Percentiles rank a stretch among this genome's conserved stretches.
phyloP scores from a whole-genome alignment of 352 stramenopile genomes.

The Phytophthora kernoviae region DNA sequence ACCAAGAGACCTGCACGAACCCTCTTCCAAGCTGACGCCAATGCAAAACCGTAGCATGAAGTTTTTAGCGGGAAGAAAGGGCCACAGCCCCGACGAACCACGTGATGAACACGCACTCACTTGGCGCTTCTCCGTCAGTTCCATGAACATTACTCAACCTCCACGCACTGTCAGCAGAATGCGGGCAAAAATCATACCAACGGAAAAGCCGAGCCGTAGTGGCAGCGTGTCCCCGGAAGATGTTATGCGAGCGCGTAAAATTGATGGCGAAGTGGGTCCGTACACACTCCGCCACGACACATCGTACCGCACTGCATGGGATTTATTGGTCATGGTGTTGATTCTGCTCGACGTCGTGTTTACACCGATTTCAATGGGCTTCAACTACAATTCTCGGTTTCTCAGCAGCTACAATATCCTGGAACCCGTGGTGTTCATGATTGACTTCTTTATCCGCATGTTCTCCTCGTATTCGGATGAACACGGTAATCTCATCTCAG shows the following conservation, averaged over 20 bases:
- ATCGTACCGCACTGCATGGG: constrained; percentile 41
- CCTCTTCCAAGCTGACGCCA: background rate
- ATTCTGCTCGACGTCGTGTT: constrained; percentile 60
- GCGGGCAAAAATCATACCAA: constrained; percentile 34
- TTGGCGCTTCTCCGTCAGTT: constrained; percentile 55
- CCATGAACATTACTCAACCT: constrained; percentile 29
- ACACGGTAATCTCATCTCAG: constrained; percentile 56
- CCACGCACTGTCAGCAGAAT: constrained; percentile 4
- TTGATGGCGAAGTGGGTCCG: constrained; percentile 33
- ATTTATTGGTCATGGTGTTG: constrained; percentile 53
- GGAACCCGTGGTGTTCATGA: constrained; percentile 45
- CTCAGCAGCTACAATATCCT: constrained; percentile 39
- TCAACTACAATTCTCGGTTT: constrained; percentile 41
- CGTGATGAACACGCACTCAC: constrained; percentile 27
- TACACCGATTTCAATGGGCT: constrained; percentile 62
- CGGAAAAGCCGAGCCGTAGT: constrained; percentile 15
- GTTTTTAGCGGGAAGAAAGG: constrained; percentile 24
- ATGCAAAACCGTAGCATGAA: constrained; percentile 27
- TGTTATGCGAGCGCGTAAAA: constrained; percentile 43
- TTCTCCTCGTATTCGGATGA: constrained; percentile 62
- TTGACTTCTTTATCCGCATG: constrained; percentile 65
- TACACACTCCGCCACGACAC: constrained; percentile 65
- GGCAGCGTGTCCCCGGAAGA: constrained; percentile 37
- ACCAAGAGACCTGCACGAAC: background rate
- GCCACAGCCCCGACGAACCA: constrained; percentile 5